A percentile compares a stretch with the other conserved stretches of the same genome.
Conservation (phyloP, 2,329 filamentous ascomycete genomes). For the Scedosporium aurantiacum region DNA sequence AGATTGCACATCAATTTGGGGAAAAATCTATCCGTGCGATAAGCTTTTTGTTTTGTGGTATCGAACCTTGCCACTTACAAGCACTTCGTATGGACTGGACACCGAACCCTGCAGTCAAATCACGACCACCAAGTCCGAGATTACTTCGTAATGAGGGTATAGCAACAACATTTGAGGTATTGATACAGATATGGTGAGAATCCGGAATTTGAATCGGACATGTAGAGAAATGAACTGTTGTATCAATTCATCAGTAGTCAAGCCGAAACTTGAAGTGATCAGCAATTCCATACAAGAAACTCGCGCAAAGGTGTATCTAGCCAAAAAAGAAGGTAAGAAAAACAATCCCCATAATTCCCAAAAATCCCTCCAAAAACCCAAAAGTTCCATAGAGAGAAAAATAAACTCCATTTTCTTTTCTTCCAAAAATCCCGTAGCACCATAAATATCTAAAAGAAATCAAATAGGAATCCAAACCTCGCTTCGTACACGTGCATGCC, state of each 20-base stretch:
- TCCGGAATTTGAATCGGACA: neutral
- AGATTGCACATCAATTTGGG: slow-evolving; percentile 1
- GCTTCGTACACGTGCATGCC: neutral
- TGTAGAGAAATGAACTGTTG: neutral
- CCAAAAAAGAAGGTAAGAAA: neutral
- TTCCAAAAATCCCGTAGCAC: neutral
- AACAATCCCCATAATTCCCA: neutral
- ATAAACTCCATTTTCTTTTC: neutral
- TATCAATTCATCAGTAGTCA: neutral
- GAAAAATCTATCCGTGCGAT: neutral
- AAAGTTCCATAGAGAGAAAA: neutral
- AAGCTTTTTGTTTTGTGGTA: neutral
- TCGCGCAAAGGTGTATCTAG: neutral
- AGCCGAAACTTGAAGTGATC: neutral
- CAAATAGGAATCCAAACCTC: neutral
- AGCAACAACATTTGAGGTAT: too few species aligned
- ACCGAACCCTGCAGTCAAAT: too few species aligned
- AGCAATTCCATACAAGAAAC: neutral
- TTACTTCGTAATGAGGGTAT: too few species aligned
- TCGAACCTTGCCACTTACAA: too few species aligned
- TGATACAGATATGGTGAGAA: too few species aligned
- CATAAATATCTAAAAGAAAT: neutral
- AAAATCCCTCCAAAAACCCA: neutral
- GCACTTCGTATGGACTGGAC: too few species aligned
- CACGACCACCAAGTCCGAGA: too few species aligned